Percentiles rank a stretch among this genome's conserved stretches.
Evolutionary conservation across 75 land plant genomes (phyloP).

Genomic region (Sequoiadendron giganteum): DNA sequence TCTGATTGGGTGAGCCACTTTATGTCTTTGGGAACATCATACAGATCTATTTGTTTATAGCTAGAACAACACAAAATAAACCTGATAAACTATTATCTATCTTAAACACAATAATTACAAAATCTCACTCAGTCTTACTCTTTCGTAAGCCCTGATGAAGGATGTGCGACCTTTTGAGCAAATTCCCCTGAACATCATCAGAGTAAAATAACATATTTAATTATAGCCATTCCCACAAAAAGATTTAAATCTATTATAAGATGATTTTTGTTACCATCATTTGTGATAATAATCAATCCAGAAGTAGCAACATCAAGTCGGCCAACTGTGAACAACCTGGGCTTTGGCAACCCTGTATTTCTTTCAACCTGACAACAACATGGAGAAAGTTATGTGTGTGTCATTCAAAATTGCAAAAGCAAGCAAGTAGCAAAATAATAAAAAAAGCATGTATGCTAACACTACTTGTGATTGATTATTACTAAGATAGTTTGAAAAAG

Average conservation of each 20-base stretch:
- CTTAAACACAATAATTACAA: not conserved
- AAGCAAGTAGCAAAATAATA: not conserved
- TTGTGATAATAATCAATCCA: conserved; percentile 91
- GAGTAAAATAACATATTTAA: not conserved
- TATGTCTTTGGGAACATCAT: not conserved
- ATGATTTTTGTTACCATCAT: conserved; percentile 67
- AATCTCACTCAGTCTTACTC: conserved; percentile 62
- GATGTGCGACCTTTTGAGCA: conserved; percentile 88
- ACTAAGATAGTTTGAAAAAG: not conserved
- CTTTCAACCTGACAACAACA: conserved; percentile 51
- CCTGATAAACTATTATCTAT: not conserved
- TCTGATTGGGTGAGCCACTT: not conserved
- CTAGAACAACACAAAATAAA: not conserved
- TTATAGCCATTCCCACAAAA: not conserved
- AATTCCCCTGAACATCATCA: conserved; percentile 73
- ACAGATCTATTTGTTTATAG: not conserved
- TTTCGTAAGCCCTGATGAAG: conserved; percentile 84
- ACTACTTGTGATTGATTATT: not conserved
- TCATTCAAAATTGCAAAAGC: not conserved
- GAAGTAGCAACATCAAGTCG: conserved; percentile 99
- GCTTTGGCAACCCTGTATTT: conserved; percentile 76
- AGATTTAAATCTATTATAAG: not conserved
- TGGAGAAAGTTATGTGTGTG: not conserved
- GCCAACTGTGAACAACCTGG: conserved; percentile 94
- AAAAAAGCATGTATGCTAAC: not conserved